A percentile compares a stretch with the other conserved stretches of the same genome.
Conservation (phyloP, 768 basidiomycete genomes). For the Amanita molliuscula region DNA sequence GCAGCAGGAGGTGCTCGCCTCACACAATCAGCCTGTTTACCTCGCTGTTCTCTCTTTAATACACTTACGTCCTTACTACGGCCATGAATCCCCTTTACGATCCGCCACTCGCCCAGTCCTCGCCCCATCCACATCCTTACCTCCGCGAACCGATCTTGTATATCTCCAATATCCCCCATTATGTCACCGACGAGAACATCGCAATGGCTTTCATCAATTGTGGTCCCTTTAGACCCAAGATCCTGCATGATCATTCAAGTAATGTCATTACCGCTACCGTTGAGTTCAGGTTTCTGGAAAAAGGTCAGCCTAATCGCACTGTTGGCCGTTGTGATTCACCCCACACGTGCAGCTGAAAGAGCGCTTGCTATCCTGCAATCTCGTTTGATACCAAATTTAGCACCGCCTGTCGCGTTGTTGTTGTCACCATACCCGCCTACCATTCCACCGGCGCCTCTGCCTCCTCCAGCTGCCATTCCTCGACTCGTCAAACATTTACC, state of each 20-base stretch:
- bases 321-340: not conserved
- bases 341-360: constrained; percentile 59
- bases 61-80: constrained; percentile 16
- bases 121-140: constrained; percentile 64
- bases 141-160: constrained; percentile 76
- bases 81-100: constrained; percentile 36
- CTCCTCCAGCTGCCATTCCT: constrained; percentile 67
- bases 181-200: constrained; percentile 67
- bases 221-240: constrained; percentile 74
- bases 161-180: constrained; percentile 67
- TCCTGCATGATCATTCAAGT: constrained; percentile 47
- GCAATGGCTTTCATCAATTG: constrained; percentile 65
- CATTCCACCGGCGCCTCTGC: constrained; percentile 61
- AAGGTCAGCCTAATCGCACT: constrained; percentile 40
- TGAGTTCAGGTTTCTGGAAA: constrained; percentile 75
- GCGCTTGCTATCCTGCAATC: constrained; percentile 78
- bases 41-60: constrained; percentile 1
- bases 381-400: constrained; percentile 53
- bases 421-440: constrained; percentile 83
- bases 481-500: constrained; percentile 84
- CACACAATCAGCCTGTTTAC: constrained; percentile 10
- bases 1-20: constrained; percentile 14
- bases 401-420: constrained; percentile 49
- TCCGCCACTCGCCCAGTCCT: constrained; percentile 18
- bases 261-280: constrained; percentile 59